These are phyloP conservation scores for Colletotrichum musicola DNA, from an alignment of 2,329 filamentous ascomycete species.

Conservation along the genomic window DNA sequence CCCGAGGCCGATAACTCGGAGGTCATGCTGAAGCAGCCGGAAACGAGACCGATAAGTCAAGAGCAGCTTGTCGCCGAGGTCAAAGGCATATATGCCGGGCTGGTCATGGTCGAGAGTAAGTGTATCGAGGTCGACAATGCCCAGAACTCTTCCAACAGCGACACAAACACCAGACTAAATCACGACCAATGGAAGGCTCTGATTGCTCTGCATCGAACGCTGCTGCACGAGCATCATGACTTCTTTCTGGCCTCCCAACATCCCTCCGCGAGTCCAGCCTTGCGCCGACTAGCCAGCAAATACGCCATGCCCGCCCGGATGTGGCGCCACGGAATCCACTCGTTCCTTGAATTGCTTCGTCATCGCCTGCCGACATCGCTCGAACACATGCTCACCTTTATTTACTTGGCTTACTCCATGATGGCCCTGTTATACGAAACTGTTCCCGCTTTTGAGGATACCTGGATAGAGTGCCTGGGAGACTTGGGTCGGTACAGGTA, in stretches of 20 bases:
- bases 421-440: constrained; percentile 90
- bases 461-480: constrained; percentile 93
- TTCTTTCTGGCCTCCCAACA: constrained; percentile 92
- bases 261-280: constrained; percentile 76
- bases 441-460: constrained; percentile 84
- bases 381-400: constrained; percentile 92
- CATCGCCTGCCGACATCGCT: constrained; percentile 80
- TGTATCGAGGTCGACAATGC: constrained; percentile 85
- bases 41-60: constrained; percentile 78
- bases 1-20: neutral
- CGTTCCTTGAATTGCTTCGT: constrained; percentile 82
- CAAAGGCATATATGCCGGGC: constrained; percentile 83
- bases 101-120: constrained; percentile 89
- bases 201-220: constrained; percentile 83
- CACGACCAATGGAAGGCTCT: constrained; percentile 86
- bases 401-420: constrained; percentile 91
- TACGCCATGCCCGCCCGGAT: constrained; percentile 94
- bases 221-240: constrained; percentile 86
- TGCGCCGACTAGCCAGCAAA: constrained; percentile 79
- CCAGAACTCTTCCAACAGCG: constrained; percentile 61
- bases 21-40: constrained; percentile 60
- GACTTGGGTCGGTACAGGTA: constrained; percentile 81
- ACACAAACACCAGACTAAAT: constrained; percentile 58
- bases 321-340: constrained; percentile 94
- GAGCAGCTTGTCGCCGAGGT: constrained; percentile 86